These are phyloP conservation scores for Brassica hybrid DNA, from an alignment of 441 rosid species.

Conservation along the genomic window DNA sequence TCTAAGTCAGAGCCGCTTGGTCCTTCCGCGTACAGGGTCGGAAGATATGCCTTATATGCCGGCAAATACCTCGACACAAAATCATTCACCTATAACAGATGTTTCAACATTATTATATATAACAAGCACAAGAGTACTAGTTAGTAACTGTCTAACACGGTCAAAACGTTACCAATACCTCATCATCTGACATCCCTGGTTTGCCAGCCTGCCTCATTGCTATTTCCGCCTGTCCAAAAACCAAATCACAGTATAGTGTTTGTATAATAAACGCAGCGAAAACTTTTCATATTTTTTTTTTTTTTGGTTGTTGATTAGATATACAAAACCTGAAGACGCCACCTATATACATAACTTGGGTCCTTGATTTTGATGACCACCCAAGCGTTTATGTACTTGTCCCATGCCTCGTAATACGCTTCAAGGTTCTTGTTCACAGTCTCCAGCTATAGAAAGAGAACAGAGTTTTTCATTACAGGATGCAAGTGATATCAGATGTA, in stretches of 20 bases:
- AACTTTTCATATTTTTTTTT: too few relatives aligned
- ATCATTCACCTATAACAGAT: conserved; percentile 62
- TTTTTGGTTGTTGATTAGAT: not conserved
- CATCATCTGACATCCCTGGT: conserved; percentile 89
- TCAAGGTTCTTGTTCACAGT: conserved; percentile 81
- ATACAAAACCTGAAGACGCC: conserved; percentile 91
- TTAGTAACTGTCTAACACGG: not conserved
- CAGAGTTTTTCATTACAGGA: conserved; percentile 7
- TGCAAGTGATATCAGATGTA: not conserved
- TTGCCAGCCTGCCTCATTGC: conserved; percentile 90
- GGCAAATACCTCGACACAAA: conserved; percentile 92
- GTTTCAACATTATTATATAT: not conserved
- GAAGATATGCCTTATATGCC: conserved; percentile 89
- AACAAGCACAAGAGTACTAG: not conserved
- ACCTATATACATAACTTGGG: conserved; percentile 83
- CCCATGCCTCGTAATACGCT: conserved; percentile 88
- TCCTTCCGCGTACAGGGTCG: conserved; percentile 81
- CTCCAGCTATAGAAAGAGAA: conserved; percentile 57
- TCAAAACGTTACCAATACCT: conserved; percentile 51
- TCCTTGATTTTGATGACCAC: conserved; percentile 88
- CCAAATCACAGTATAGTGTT: not conserved
- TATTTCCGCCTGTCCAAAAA: conserved; percentile 75
- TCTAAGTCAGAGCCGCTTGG: conserved; percentile 78
- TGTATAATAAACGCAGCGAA: not conserved
- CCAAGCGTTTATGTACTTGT: conserved; percentile 85